phyloP scores from a whole-genome alignment of 2,329 filamentous ascomycete genomes.

The Diaporthe helianthi region DNA sequence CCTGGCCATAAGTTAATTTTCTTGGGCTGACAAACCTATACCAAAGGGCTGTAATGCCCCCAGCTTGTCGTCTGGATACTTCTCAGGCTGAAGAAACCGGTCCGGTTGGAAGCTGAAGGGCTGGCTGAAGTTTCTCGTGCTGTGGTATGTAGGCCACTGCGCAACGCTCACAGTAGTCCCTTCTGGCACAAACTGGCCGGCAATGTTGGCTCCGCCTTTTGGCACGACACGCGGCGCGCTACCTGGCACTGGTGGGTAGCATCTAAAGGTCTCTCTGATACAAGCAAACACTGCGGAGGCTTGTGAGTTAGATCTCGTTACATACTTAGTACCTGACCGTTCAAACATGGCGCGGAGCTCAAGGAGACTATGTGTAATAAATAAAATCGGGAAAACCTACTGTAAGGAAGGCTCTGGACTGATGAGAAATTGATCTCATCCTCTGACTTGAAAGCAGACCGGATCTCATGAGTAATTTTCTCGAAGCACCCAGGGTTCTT shows the following conservation, averaged over 20 bases:
- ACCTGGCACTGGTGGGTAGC: constrained; percentile 44
- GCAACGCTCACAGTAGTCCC: constrained; percentile 49
- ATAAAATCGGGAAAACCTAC: constrained; percentile 43
- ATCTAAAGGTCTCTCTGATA: constrained; percentile 45
- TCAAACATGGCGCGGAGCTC: too few species aligned
- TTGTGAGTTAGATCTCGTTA: not conserved
- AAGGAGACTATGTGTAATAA: too few species aligned
- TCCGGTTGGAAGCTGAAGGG: constrained; percentile 56
- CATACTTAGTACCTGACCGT: too few species aligned
- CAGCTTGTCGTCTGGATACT: constrained; percentile 49
- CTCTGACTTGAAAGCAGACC: constrained; percentile 43
- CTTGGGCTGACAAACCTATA: constrained; percentile 43
- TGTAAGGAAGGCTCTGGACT: constrained; percentile 44
- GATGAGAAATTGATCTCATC: constrained; percentile 47
- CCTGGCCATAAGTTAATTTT: not conserved
- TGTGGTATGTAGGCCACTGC: constrained; percentile 53
- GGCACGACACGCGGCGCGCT: constrained; percentile 42
- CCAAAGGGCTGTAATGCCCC: constrained; percentile 56
- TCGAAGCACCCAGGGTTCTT: constrained; percentile 42
- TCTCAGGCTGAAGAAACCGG: constrained; percentile 51
- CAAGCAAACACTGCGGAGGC: constrained; percentile 41
- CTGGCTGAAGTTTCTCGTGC: constrained; percentile 51
- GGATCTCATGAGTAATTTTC: constrained; percentile 48
- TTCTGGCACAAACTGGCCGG: constrained; percentile 43
- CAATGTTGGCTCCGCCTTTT: constrained; percentile 44